These are phyloP conservation scores for Rubus idaeus DNA, from an alignment of 306 rosid genomes.

Conservation along the genomic window DNA sequence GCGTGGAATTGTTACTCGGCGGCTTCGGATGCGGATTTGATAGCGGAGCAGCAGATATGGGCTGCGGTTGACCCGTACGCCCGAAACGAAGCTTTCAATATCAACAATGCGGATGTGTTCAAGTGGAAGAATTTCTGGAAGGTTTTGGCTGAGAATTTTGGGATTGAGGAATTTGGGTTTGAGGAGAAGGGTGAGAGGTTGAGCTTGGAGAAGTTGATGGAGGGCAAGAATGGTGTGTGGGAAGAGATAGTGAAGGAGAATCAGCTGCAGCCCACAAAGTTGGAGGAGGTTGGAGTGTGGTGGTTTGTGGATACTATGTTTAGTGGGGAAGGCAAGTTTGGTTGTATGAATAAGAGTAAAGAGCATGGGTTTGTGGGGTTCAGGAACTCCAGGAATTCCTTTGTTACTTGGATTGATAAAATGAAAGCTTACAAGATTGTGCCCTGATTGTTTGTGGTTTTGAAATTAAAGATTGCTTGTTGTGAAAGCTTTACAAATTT, in stretches of 20 bases:
- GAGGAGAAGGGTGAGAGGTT: conserved; percentile 34
- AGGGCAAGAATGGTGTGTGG: conserved; percentile 56
- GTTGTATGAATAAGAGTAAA: conserved; percentile 61
- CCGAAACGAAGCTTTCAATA: conserved; percentile 58
- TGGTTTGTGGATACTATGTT: conserved; percentile 43
- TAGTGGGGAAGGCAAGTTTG: conserved; percentile 2
- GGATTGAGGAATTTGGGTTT: conserved; percentile 58
- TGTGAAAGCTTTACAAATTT: neutral
- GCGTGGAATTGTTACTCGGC: conserved; percentile 49
- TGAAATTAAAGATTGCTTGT: neutral
- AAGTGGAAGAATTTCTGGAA: conserved; percentile 73
- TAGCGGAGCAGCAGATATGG: conserved; percentile 80
- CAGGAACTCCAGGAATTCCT: conserved; percentile 63
- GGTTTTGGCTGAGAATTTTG: conserved; percentile 66
- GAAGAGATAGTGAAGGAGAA: conserved; percentile 64
- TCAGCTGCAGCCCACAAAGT: conserved; percentile 35
- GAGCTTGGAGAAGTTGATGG: conserved; percentile 47
- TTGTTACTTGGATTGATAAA: conserved; percentile 58
- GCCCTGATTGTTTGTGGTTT: conserved; percentile 33
- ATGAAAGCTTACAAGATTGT: conserved; percentile 51
- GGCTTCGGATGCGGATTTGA: conserved; percentile 68
- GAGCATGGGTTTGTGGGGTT: conserved; percentile 71
- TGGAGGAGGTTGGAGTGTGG: conserved; percentile 58
- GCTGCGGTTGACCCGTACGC: conserved; percentile 74
- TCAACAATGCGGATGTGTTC: conserved; percentile 60